These are phyloP conservation scores for Pachyrhizus erosus DNA, from an alignment of 306 rosid genomes.

Conservation along the genomic window DNA sequence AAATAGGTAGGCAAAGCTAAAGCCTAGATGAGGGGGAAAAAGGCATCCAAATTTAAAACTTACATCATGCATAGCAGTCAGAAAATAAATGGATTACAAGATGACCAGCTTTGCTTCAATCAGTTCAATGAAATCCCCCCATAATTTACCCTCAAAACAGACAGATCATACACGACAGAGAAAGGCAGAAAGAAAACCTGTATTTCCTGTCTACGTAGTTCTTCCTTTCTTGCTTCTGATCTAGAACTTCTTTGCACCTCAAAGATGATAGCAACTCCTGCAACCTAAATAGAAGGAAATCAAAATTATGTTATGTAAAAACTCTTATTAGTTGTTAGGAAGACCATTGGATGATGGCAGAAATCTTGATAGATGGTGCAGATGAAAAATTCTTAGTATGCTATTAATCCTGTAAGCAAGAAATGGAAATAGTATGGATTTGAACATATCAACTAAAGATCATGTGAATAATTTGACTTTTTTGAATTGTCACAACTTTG, in stretches of 20 bases:
- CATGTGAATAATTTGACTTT: neutral
- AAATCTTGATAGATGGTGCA: neutral
- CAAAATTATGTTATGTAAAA: neutral
- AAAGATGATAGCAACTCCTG: conserved; percentile 54
- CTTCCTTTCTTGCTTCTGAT: conserved; percentile 60
- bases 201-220: conserved; percentile 49
- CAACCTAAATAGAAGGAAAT: conserved; percentile 49
- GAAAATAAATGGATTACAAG: conserved; percentile 8
- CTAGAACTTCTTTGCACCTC: conserved; percentile 62
- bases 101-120: conserved; percentile 29
- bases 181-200: conserved; percentile 44
- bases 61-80: neutral
- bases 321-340: neutral
- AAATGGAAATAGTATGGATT: neutral
- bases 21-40: neutral
- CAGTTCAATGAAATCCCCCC: conserved; percentile 37
- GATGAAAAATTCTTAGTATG: neutral
- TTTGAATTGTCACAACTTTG: conserved; percentile 9
- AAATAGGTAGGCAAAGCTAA: neutral
- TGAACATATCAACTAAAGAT: conserved; percentile 25
- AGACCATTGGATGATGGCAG: conserved; percentile 14
- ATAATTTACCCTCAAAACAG: conserved; percentile 1
- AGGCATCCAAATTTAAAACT: conserved; percentile 28
- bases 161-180: conserved; percentile 14
- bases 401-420: conserved; percentile 12